Percentiles rank a stretch among this genome's conserved stretches.
These are phyloP conservation scores for Talaromyces amestolkiae DNA, from an alignment of 2,329 filamentous ascomycete genomes.

Conservation along the genomic window DNA sequence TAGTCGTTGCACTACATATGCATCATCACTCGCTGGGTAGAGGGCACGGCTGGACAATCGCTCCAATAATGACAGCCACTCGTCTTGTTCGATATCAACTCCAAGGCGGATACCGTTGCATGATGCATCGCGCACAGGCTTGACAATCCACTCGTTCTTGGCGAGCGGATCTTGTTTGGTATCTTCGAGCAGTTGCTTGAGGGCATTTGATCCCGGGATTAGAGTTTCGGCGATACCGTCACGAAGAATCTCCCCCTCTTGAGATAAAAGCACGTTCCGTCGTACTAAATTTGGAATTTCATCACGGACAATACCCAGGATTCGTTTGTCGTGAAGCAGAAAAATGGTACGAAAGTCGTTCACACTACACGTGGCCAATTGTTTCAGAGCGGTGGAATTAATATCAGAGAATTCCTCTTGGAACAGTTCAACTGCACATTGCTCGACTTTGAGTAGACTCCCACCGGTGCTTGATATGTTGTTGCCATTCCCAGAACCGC, in stretches of 20 bases:
- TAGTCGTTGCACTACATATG: slow-evolving; percentile 26
- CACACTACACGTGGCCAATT: slow-evolving; percentile 28
- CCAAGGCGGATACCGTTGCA: slow-evolving; percentile 29
- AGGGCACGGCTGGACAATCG: slow-evolving; percentile 19
- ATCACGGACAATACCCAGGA: slow-evolving; percentile 35
- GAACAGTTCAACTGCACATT: slow-evolving; percentile 28
- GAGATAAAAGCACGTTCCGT: slow-evolving; percentile 21
- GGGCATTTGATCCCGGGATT: slow-evolving; percentile 27
- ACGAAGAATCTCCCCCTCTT: slow-evolving; percentile 23
- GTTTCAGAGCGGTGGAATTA: slow-evolving; percentile 24
- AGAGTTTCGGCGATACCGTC: slow-evolving; percentile 27
- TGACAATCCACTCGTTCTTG: slow-evolving; percentile 29
- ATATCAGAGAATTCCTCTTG: slow-evolving; percentile 30
- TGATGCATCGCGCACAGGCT: slow-evolving; percentile 26
- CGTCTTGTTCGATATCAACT: slow-evolving; percentile 20
- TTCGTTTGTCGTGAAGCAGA: slow-evolving; percentile 35
- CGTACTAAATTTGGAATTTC: slow-evolving; percentile 21
- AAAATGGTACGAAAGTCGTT: slow-evolving; percentile 35
- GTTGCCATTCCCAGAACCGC: slow-evolving; percentile 20
- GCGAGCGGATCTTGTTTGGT: slow-evolving; percentile 9
- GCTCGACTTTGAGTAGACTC: slow-evolving; percentile 25
- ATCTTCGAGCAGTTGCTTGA: slow-evolving; percentile 21
- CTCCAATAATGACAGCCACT: slow-evolving; percentile 26
- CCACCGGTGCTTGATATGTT: slow-evolving; percentile 19
- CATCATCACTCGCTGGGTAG: slow-evolving; percentile 6